These are phyloP conservation scores for Fragilaria crotonensis DNA, from an alignment of 108 stramenopile species.

Conservation along the genomic window DNA sequence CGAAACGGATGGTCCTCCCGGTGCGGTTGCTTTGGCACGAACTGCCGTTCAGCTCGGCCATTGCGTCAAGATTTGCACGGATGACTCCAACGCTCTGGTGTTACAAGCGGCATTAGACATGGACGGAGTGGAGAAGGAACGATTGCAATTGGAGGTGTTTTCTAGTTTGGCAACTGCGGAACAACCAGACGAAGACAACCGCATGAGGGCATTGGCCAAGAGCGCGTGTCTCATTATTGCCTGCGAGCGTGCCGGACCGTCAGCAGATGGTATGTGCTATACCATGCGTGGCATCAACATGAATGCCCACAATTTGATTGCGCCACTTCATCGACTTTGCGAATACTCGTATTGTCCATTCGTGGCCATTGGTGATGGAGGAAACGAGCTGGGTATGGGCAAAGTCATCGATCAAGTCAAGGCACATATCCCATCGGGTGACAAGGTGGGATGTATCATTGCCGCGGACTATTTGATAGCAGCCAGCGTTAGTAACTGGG, in stretches of 20 bases:
- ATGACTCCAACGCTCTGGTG: conserved; percentile 57
- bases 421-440: conserved; percentile 46
- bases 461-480: conserved; percentile 64
- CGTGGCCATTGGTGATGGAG: conserved; percentile 63
- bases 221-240: conserved; percentile 48
- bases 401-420: conserved; percentile 57
- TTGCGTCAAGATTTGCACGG: conserved; percentile 47
- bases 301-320: conserved; percentile 53
- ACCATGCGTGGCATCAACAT: conserved; percentile 82
- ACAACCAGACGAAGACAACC: conserved; percentile 39
- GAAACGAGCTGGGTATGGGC: conserved; percentile 88
- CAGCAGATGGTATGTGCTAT: conserved; percentile 64
- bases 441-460: conserved; percentile 54
- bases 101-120: conserved; percentile 15
- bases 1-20: conserved; percentile 85
- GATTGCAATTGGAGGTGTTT: conserved; percentile 1
- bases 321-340: conserved; percentile 54
- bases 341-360: conserved; percentile 14
- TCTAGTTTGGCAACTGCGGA: conserved; percentile 32
- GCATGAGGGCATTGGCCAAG: conserved; percentile 30
- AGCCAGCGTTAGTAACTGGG: conserved; percentile 84
- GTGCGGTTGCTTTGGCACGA: conserved; percentile 53
- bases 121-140: not conserved
- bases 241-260: conserved; percentile 77
- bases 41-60: conserved; percentile 49